phyloP scores from a whole-genome alignment of 1,139 yeast genomes.

The Candida sanyaensis region DNA sequence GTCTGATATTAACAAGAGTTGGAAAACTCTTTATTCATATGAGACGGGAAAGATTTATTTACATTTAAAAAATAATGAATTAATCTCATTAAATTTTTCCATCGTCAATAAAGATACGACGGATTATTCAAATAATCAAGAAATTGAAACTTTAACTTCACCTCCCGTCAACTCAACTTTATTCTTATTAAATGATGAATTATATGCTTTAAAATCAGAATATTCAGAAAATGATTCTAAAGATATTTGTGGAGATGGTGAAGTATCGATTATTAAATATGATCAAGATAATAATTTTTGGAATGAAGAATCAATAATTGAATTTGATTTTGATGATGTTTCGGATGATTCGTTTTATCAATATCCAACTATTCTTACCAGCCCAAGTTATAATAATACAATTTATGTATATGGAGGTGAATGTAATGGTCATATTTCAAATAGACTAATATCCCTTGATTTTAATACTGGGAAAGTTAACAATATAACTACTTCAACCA shows the following conservation, averaged over 20 bases:
- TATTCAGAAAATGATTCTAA: slow-evolving; percentile 9
- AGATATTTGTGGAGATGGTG: slow-evolving; percentile 33
- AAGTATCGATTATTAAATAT: slow-evolving; percentile 26
- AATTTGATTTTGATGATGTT: slow-evolving; percentile 24
- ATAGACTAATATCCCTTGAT: slow-evolving; percentile 36
- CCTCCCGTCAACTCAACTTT: slow-evolving; percentile 39
- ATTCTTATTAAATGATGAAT: slow-evolving; percentile 28
- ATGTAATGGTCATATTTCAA: slow-evolving; percentile 23
- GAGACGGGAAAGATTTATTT: slow-evolving; percentile 35
- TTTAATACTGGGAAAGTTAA: slow-evolving; percentile 22
- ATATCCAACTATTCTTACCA: slow-evolving; percentile 31
- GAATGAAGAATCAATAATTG: slow-evolving; percentile 17
- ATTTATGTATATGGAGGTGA: slow-evolving; percentile 44
- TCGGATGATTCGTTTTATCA: slow-evolving; percentile 33
- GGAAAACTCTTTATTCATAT: slow-evolving; percentile 42
- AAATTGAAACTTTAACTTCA: slow-evolving; percentile 21
- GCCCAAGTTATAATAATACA: slow-evolving; percentile 24
- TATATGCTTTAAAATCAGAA: slow-evolving; percentile 27
- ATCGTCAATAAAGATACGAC: slow-evolving; percentile 26
- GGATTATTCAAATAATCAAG: slow-evolving; percentile 22
- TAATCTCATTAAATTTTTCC: slow-evolving; percentile 37
- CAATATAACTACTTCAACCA: slow-evolving; percentile 44
- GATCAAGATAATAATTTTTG: slow-evolving; percentile 23
- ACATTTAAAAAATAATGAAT: slow-evolving; percentile 38
- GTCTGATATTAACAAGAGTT: slow-evolving; percentile 13